These are phyloP conservation scores for Gracilaria gracilis DNA, from an alignment of 23 red algal species.

Conservation along the genomic window DNA sequence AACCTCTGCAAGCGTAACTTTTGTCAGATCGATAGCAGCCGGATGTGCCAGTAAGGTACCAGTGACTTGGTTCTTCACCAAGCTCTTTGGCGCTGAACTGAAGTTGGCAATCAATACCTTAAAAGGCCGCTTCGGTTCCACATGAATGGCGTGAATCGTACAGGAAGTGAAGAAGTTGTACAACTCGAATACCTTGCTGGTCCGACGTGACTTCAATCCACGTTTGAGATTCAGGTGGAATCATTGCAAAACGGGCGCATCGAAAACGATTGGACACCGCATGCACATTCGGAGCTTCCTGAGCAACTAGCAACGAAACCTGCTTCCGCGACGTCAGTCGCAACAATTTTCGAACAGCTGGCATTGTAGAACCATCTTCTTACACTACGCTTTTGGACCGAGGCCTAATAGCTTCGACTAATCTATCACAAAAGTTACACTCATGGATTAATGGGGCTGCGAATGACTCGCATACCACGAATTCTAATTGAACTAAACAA, in stretches of 20 bases:
- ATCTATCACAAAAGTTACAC: neutral
- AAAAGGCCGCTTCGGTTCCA: neutral
- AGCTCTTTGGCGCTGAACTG: neutral
- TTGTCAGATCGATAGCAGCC: neutral
- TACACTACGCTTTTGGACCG: neutral
- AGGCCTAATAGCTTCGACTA: neutral
- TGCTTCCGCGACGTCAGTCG: neutral
- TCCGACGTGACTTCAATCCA: neutral
- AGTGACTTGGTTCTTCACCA: slow-evolving; percentile 27
- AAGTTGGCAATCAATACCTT: slow-evolving; percentile 10
- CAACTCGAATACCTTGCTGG: neutral
- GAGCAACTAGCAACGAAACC: neutral
- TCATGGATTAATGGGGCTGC: neutral
- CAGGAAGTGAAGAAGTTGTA: neutral
- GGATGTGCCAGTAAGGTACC: neutral
- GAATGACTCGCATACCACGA: neutral
- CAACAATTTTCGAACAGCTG: neutral
- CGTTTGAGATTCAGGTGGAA: neutral
- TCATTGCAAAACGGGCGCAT: neutral
- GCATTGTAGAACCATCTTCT: neutral
- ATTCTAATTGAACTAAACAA: neutral
- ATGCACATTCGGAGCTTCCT: too few relatives aligned
- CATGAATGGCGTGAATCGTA: neutral
- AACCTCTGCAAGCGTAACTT: neutral
- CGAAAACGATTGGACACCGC: neutral